These are phyloP conservation scores for Phytomonas sp. DNA, from an alignment of 208 protist species.

Conservation along the genomic window DNA sequence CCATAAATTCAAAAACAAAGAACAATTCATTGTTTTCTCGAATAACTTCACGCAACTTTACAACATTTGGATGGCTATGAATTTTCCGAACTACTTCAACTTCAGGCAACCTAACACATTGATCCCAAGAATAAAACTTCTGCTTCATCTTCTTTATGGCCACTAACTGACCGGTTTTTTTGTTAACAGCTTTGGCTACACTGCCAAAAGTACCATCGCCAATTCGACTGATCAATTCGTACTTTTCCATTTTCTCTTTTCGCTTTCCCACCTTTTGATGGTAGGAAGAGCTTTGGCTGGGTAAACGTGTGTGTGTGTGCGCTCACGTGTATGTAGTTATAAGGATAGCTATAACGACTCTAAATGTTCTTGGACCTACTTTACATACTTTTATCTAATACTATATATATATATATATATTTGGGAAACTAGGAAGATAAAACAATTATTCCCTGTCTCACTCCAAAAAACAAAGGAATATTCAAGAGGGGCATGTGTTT, in stretches of 20 bases:
- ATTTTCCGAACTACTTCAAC: constrained; percentile 97
- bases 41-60: constrained; percentile 94
- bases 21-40: constrained; percentile 97
- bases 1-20: constrained; percentile 98
- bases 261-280: not conserved
- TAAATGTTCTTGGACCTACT: not conserved
- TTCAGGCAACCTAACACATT: constrained; percentile 94
- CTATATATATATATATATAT: not conserved
- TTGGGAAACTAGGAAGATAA: not conserved
- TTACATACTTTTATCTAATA: not conserved
- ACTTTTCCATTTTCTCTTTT: constrained; percentile 35
- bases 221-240: constrained; percentile 91
- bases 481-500: no score
- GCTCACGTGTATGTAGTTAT: not conserved
- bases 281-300: not conserved
- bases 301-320: constrained; percentile 7
- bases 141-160: constrained; percentile 97
- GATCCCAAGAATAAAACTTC: constrained; percentile 91
- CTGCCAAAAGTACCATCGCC: constrained; percentile 94
- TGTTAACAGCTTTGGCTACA: constrained; percentile 91
- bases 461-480: not conserved
- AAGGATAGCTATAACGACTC: not conserved
- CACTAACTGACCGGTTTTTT: constrained; percentile 83
- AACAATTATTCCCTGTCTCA: constrained; percentile 1
- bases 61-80: constrained; percentile 94